Conservation (phyloP, 495 filamentous ascomycete species). For the Hapsidospora chrysogenum region DNA sequence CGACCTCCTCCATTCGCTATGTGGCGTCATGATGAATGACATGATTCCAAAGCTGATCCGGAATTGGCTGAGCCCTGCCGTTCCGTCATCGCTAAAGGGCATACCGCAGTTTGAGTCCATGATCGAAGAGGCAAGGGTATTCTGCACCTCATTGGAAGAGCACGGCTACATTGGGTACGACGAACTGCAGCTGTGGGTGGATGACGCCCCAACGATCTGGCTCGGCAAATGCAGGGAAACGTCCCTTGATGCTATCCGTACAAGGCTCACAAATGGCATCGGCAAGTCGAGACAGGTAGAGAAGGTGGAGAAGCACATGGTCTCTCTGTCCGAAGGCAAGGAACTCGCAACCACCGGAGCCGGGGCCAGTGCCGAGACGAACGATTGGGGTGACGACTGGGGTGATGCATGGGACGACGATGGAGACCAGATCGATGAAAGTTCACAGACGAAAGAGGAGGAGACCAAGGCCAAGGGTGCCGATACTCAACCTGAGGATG, state of each 20-base stretch:
- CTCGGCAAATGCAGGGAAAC: constrained; percentile 66
- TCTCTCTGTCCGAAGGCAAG: constrained; percentile 48
- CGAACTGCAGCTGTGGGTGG: constrained; percentile 63
- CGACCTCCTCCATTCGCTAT: constrained; percentile 42
- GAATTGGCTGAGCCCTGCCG: constrained; percentile 54
- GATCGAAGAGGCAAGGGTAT: constrained; percentile 39
- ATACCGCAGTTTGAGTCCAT: constrained; percentile 52
- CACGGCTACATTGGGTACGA: constrained; percentile 52
- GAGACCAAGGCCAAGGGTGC: constrained; percentile 11
- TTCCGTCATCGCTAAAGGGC: constrained; percentile 55
- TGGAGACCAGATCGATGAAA: constrained; percentile 8
- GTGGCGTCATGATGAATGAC: constrained; percentile 46
- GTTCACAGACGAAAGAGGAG: not conserved
- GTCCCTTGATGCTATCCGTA: constrained; percentile 56
- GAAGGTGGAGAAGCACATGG: constrained; percentile 64
- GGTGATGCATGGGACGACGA: constrained; percentile 52
- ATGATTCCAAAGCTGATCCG: constrained; percentile 49
- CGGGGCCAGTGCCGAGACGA: constrained; percentile 20
- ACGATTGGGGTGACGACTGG: constrained; percentile 50
- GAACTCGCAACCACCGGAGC: constrained; percentile 37
- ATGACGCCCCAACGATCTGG: constrained; percentile 67
- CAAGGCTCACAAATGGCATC: constrained; percentile 45
- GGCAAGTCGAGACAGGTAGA: constrained; percentile 52
- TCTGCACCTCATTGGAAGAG: constrained; percentile 43
- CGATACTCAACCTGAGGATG: constrained; percentile 2